phyloP scores from a whole-genome alignment of 2,329 filamentous ascomycete genomes.

The Hypoxylon sp. region DNA sequence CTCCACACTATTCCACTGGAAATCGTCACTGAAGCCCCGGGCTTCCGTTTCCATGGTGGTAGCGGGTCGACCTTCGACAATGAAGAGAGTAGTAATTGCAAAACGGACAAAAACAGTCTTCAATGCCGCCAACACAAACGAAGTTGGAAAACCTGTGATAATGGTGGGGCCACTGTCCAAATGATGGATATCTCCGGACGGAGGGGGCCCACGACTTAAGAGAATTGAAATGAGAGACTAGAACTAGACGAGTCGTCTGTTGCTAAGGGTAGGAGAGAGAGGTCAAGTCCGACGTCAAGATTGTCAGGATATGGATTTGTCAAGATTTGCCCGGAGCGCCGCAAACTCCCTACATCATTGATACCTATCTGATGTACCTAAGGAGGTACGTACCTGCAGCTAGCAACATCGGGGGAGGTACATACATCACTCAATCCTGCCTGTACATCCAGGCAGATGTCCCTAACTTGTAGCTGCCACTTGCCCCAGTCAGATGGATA shows the following conservation, averaged over 20 bases:
- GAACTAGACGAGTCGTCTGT: constrained; percentile 1
- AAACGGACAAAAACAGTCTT: constrained; percentile 11
- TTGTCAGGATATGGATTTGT: too few relatives aligned
- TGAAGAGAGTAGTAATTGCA: neutral
- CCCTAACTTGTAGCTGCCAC: constrained; percentile 5
- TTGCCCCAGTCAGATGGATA: constrained; percentile 5
- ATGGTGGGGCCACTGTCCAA: constrained; percentile 27
- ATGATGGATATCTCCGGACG: constrained; percentile 34
- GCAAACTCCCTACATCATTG: too few relatives aligned
- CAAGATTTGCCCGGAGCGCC: constrained; percentile 9
- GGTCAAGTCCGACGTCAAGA: constrained; percentile 5
- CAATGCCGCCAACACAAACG: constrained; percentile 19
- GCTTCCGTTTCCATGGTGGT: constrained; percentile 32
- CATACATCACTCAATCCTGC: too few relatives aligned
- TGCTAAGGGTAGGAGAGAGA: neutral
- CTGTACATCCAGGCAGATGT: neutral
- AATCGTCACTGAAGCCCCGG: constrained; percentile 49
- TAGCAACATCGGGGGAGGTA: neutral
- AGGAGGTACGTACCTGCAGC: neutral
- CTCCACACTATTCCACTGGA: constrained; percentile 71
- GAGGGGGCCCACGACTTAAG: constrained; percentile 30
- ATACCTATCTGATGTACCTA: too few relatives aligned
- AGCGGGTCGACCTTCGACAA: constrained; percentile 4
- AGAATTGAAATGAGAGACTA: constrained; percentile 14
- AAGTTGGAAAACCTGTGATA: constrained; percentile 22